Evolutionary conservation across 1,284 basidiomycete species (phyloP).

Genomic region (Marasmius tenuissimus): DNA sequence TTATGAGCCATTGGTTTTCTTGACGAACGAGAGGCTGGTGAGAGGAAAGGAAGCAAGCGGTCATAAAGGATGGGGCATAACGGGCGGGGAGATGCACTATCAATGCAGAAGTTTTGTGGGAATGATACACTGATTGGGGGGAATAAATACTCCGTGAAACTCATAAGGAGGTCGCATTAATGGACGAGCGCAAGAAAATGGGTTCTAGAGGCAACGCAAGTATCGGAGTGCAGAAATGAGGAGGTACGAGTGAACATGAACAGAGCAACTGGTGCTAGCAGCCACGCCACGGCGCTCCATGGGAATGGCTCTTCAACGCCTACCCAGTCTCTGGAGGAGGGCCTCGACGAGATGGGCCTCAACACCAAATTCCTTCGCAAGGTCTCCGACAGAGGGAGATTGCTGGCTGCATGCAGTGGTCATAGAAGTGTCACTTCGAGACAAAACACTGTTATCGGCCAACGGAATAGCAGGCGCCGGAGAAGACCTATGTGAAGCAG

Average conservation of each 20-base stretch:
- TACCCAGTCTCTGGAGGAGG: conserved; percentile 56
- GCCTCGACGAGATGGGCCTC: conserved; percentile 68
- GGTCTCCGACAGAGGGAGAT: conserved; percentile 39
- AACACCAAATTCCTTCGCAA: conserved; percentile 73
- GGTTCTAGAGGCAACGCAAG: neutral
- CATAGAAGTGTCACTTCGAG: conserved; percentile 1
- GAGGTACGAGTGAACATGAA: neutral
- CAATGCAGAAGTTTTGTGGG: too few species aligned
- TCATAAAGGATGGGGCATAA: too few species aligned
- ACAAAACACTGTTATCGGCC: neutral
- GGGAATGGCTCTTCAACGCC: neutral
- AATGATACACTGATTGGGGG: too few species aligned
- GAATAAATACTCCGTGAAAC: too few species aligned
- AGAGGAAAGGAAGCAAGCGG: too few species aligned
- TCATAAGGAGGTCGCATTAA: too few species aligned
- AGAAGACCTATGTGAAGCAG: conserved; percentile 1
- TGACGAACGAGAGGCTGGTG: too few species aligned
- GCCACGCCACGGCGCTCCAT: neutral
- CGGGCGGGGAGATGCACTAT: too few species aligned
- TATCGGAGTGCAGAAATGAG: neutral
- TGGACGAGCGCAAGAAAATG: too few species aligned
- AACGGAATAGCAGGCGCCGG: neutral
- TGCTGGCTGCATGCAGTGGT: conserved; percentile 9
- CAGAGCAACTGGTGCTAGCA: neutral
- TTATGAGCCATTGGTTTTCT: too few species aligned